A percentile compares a stretch with the other conserved stretches of the same genome.
phyloP scores from a whole-genome alignment of 2,329 filamentous ascomycete species.

The Phialocephala sp. region DNA sequence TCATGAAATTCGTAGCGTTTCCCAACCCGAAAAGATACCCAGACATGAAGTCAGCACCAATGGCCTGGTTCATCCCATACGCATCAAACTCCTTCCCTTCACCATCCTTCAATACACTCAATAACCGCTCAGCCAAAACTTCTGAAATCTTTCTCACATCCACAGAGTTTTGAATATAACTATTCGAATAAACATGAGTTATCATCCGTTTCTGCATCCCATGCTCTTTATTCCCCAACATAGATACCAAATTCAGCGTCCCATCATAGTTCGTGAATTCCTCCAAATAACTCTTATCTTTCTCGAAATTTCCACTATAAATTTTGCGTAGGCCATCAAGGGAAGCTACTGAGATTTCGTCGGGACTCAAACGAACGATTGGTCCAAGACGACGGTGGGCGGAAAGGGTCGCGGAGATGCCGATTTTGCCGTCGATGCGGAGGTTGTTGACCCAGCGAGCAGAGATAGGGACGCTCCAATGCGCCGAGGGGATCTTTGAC shows the following conservation, averaged over 20 bases:
- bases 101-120: slow-evolving; percentile 55
- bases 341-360: slow-evolving; percentile 24
- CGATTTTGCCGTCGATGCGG: slow-evolving; percentile 46
- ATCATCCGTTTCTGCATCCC: slow-evolving; percentile 75
- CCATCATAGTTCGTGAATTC: slow-evolving; percentile 70
- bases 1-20: slow-evolving; percentile 61
- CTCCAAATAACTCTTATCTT: slow-evolving; percentile 35
- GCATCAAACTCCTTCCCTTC: slow-evolving; percentile 50
- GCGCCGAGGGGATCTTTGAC: slow-evolving; percentile 67
- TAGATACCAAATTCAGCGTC: slow-evolving; percentile 66
- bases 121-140: slow-evolving; percentile 61
- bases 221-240: slow-evolving; percentile 63
- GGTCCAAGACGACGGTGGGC: slow-evolving; percentile 23
- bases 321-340: slow-evolving; percentile 23
- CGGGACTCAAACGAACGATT: slow-evolving; percentile 24
- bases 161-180: slow-evolving; percentile 65
- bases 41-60: slow-evolving; percentile 77
- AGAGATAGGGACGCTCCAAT: slow-evolving; percentile 66
- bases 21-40: slow-evolving; percentile 72
- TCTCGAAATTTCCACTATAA: slow-evolving; percentile 24
- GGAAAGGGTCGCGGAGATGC: slow-evolving; percentile 17
- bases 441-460: slow-evolving; percentile 68
- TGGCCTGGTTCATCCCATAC: slow-evolving; percentile 67
- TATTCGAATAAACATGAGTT: slow-evolving; percentile 80
- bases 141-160: slow-evolving; percentile 60